These are phyloP conservation scores for Ustulina deusta DNA, from an alignment of 2,329 filamentous ascomycete species.

Conservation along the genomic window DNA sequence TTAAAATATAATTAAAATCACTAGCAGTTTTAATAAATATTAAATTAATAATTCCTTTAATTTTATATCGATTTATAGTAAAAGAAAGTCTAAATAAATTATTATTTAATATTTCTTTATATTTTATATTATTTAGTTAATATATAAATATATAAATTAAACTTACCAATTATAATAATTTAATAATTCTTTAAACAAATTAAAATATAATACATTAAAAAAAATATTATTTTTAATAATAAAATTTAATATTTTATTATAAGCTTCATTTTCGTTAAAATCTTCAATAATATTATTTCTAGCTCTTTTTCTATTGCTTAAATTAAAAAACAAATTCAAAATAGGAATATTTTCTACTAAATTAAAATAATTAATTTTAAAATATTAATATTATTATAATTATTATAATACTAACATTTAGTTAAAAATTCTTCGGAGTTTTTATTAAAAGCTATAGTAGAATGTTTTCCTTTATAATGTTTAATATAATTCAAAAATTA, in stretches of 20 bases:
- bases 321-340: slow-evolving; percentile 4
- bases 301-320: background rate
- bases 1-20: slow-evolving; percentile 22
- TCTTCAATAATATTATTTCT: slow-evolving; percentile 7
- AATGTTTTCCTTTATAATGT: slow-evolving; percentile 11
- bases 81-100: background rate
- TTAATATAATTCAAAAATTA: slow-evolving; percentile 3
- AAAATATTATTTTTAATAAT: slow-evolving; percentile 1
- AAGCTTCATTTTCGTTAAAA: background rate
- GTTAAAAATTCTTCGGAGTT: background rate
- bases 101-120: too few species aligned
- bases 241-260: slow-evolving; percentile 1
- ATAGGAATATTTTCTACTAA: too few species aligned
- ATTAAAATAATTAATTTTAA: too few species aligned
- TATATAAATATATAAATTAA: background rate
- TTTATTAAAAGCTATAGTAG: slow-evolving; percentile 10
- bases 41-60: background rate
- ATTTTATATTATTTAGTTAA: too few species aligned
- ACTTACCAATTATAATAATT: background rate
- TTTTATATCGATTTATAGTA: background rate
- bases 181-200: background rate
- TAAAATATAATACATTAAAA: background rate
- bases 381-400: slow-evolving; percentile 6
- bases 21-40: background rate
- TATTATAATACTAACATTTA: background rate